Conservation (phyloP, 345 rosid genomes). For the Boechera stricta region DNA sequence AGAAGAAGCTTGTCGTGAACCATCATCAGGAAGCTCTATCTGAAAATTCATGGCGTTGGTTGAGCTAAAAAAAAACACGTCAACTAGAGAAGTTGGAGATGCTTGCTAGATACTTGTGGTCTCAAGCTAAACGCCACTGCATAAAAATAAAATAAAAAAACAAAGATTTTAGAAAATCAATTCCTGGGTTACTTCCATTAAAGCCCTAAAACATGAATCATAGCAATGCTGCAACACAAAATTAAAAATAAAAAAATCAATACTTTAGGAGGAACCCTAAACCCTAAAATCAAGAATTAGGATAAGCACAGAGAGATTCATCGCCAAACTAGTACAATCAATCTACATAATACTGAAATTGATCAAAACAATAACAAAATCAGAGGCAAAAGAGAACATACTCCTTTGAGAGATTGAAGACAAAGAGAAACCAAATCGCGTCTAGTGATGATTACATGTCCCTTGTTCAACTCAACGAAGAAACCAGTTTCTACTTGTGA, state of each 20-base stretch:
- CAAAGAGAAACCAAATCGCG: background rate
- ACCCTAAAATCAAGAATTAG: background rate
- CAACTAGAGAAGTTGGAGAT: background rate
- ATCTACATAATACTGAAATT: background rate
- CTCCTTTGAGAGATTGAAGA: background rate
- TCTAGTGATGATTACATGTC: slow-evolving; percentile 4
- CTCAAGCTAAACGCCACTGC: slow-evolving; percentile 23
- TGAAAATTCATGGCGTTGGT: background rate
- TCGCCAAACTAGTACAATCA: background rate
- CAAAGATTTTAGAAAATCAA: background rate
- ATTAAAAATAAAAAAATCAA: background rate
- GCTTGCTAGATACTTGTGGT: background rate
- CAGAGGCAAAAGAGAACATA: background rate
- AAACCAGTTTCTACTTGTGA: slow-evolving; percentile 8
- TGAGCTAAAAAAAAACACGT: background rate
- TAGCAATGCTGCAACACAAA: background rate
- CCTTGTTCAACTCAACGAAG: background rate
- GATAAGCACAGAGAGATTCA: background rate
- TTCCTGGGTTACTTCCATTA: background rate
- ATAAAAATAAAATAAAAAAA: background rate
- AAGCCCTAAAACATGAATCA: background rate
- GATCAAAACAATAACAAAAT: background rate
- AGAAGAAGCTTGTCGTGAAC: slow-evolving; percentile 52
- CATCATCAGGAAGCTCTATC: slow-evolving; percentile 37
- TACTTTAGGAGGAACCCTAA: background rate